phyloP scores from a whole-genome alignment of 805 yeast species.

The Ogataea wickerhamii region DNA sequence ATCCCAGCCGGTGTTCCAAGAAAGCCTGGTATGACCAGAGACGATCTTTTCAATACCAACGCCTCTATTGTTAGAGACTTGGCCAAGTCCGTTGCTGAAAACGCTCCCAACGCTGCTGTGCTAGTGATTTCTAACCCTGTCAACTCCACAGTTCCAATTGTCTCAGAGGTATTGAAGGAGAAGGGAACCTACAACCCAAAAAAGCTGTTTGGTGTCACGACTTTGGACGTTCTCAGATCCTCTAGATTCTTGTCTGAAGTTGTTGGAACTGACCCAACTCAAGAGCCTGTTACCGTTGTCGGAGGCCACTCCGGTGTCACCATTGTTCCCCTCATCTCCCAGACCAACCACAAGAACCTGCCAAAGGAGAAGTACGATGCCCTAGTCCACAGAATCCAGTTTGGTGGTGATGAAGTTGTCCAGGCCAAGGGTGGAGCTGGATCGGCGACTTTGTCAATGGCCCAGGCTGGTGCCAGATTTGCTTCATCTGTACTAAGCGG shows the following conservation, averaged over 20 bases:
- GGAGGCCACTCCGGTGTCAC: constrained; percentile 98
- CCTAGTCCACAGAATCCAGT: constrained; percentile 85
- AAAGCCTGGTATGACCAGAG: constrained; percentile 99
- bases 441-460: constrained; percentile 83
- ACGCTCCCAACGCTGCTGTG: constrained; percentile 80
- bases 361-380: constrained; percentile 61
- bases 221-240: constrained; percentile 87
- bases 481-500: constrained; percentile 63
- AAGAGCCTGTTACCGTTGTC: constrained; percentile 79
- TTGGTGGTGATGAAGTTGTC: constrained; percentile 88
- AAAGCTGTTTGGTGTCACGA: constrained; percentile 93
- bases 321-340: constrained; percentile 89
- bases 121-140: constrained; percentile 91
- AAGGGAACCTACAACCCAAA: constrained; percentile 87
- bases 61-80: constrained; percentile 93
- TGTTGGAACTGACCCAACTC: constrained; percentile 69
- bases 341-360: constrained; percentile 64
- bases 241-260: constrained; percentile 74
- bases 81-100: constrained; percentile 79
- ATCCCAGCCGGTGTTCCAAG: constrained; percentile 98
- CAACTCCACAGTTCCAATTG: constrained; percentile 96
- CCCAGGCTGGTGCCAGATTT: constrained; percentile 77
- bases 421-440: constrained; percentile 84
- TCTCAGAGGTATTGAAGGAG: constrained; percentile 84
- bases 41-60: constrained; percentile 92